These are phyloP conservation scores for Pyrenochaeta sp. DNA, from an alignment of 2,329 filamentous ascomycete genomes.

Conservation along the genomic window DNA sequence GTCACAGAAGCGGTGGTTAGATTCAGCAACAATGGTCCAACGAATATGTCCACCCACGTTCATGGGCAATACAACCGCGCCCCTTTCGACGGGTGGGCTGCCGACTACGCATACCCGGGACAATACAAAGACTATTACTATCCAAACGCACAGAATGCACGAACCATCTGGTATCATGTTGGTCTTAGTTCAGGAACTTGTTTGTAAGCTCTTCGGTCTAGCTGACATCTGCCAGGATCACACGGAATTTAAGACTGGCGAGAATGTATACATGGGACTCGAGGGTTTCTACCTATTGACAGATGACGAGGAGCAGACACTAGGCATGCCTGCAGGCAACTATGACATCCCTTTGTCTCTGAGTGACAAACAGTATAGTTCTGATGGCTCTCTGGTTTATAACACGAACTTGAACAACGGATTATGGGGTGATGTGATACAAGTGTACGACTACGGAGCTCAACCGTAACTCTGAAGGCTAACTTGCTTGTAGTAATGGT, in stretches of 20 bases:
- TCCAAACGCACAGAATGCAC: constrained; percentile 63
- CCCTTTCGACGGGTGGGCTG: constrained; percentile 64
- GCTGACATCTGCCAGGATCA: constrained; percentile 42
- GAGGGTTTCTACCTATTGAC: constrained; percentile 64
- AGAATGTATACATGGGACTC: constrained; percentile 66
- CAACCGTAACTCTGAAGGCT: background rate
- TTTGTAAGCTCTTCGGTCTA: background rate
- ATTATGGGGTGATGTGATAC: constrained; percentile 66
- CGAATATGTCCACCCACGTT: constrained; percentile 60
- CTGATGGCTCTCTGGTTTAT: constrained; percentile 60
- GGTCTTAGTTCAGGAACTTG: constrained; percentile 44
- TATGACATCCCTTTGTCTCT: constrained; percentile 65
- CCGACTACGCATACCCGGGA: constrained; percentile 60
- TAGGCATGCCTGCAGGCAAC: constrained; percentile 60
- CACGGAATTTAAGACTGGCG: constrained; percentile 55
- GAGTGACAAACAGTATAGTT: constrained; percentile 61
- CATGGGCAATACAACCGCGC: constrained; percentile 62
- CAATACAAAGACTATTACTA: constrained; percentile 71
- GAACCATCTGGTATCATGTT: constrained; percentile 66
- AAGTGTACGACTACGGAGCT: constrained; percentile 49
- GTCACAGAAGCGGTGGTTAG: constrained; percentile 61
- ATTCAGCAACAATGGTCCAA: constrained; percentile 60
- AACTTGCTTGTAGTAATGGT: constrained; percentile 53
- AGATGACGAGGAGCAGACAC: constrained; percentile 59
- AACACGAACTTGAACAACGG: constrained; percentile 56